Percentiles rank a stretch among this genome's conserved stretches.
These are phyloP conservation scores for Saccharomycopsis phalli DNA, from an alignment of 1,139 yeast genomes.

Conservation along the genomic window DNA sequence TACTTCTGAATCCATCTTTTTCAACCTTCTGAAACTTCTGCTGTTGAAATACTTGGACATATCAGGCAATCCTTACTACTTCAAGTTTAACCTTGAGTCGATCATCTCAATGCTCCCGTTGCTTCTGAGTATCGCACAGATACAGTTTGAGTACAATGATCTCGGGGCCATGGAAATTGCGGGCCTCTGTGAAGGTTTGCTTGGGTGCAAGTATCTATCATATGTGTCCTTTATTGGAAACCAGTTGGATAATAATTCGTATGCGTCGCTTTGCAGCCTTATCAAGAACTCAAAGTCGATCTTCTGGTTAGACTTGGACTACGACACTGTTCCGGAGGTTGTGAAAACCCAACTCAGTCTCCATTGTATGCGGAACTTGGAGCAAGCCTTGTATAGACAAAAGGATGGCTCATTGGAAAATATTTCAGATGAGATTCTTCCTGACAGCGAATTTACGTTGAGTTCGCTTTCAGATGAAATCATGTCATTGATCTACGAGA, in stretches of 20 bases:
- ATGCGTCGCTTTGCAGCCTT: slow-evolving; percentile 50
- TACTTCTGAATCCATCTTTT: slow-evolving; percentile 24
- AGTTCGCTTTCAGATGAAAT: slow-evolving; percentile 30
- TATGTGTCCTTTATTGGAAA: slow-evolving; percentile 58
- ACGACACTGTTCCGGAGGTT: slow-evolving; percentile 41
- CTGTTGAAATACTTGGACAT: slow-evolving; percentile 55
- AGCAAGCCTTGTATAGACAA: slow-evolving; percentile 25
- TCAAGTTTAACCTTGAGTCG: slow-evolving; percentile 31
- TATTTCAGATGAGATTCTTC: slow-evolving; percentile 1
- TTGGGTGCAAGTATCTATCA: slow-evolving; percentile 49
- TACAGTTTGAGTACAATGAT: slow-evolving; percentile 56
- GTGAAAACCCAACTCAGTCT: slow-evolving; percentile 54
- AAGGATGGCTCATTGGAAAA: background rate
- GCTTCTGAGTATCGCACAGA: slow-evolving; percentile 44
- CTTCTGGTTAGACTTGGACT: slow-evolving; percentile 55
- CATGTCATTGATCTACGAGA: slow-evolving; percentile 25
- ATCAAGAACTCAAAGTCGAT: slow-evolving; percentile 48
- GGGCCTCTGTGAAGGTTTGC: slow-evolving; percentile 51
- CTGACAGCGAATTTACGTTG: slow-evolving; percentile 7
- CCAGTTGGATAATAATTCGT: slow-evolving; percentile 41
- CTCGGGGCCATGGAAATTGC: slow-evolving; percentile 40
- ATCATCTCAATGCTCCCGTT: slow-evolving; percentile 50
- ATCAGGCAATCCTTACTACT: slow-evolving; percentile 54
- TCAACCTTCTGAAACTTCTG: slow-evolving; percentile 37
- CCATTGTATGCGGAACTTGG: slow-evolving; percentile 67